Conservation (phyloP, 2,329 filamentous ascomycete species). For the Fusarium miscanthi region DNA sequence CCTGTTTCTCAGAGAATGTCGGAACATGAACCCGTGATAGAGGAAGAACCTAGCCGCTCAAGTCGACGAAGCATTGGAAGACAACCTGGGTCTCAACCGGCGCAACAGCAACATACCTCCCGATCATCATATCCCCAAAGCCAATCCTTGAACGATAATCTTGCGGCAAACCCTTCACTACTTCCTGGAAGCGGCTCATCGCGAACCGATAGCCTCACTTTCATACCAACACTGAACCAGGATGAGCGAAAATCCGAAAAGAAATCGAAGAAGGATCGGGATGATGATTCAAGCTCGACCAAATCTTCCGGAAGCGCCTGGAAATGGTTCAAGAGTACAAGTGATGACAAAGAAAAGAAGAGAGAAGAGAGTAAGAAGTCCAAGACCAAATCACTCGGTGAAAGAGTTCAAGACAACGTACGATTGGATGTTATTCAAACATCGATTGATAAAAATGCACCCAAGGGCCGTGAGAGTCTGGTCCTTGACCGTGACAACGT, state of each 20-base stretch:
- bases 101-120: constrained; percentile 45
- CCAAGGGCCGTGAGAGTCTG: constrained; percentile 82
- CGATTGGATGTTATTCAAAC: constrained; percentile 88
- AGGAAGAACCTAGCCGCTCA: constrained; percentile 61
- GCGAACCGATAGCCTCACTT: constrained; percentile 81
- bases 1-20: constrained; percentile 51
- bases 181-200: constrained; percentile 74
- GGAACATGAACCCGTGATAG: constrained; percentile 42
- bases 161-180: constrained; percentile 64
- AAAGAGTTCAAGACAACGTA: constrained; percentile 79
- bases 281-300: constrained; percentile 68
- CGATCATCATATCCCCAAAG: constrained; percentile 44
- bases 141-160: constrained; percentile 45
- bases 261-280: constrained; percentile 79
- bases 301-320: constrained; percentile 77
- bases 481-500: constrained; percentile 82
- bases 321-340: constrained; percentile 84
- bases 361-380: constrained; percentile 73
- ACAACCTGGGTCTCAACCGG: constrained; percentile 31
- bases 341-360: constrained; percentile 72
- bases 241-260: constrained; percentile 82
- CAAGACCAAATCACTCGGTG: constrained; percentile 67
- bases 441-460: constrained; percentile 78
- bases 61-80: constrained; percentile 36
- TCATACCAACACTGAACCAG: constrained; percentile 76